phyloP scores from a whole-genome alignment of 1,139 yeast genomes.

The Hemisphaericaspora xylofermentans region DNA sequence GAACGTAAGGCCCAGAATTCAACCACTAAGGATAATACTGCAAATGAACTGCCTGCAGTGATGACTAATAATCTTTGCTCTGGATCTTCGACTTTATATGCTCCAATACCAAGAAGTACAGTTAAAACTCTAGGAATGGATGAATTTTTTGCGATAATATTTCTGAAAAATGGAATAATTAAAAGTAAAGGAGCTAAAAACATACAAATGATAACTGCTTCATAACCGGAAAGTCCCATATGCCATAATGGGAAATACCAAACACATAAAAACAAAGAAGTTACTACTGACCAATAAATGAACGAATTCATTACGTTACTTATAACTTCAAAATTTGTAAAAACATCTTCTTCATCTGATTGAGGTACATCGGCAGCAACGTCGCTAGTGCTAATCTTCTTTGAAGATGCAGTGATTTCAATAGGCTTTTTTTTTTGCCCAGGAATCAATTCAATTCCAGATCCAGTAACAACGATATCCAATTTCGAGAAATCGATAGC shows the following conservation, averaged over 20 bases:
- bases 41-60: slow-evolving; percentile 66
- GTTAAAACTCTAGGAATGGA: slow-evolving; percentile 53
- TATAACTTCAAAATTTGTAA: slow-evolving; percentile 40
- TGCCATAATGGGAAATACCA: slow-evolving; percentile 99
- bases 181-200: slow-evolving; percentile 61
- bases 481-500: slow-evolving; percentile 64
- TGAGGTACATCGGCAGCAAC: slow-evolving; percentile 2
- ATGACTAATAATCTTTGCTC: slow-evolving; percentile 63
- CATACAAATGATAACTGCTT: slow-evolving; percentile 59
- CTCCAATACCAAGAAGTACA: slow-evolving; percentile 70
- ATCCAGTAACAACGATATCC: slow-evolving; percentile 36
- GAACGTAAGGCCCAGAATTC: slow-evolving; percentile 48
- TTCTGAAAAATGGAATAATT: slow-evolving; percentile 50
- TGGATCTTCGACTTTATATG: slow-evolving; percentile 68
- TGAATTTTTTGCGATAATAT: slow-evolving; percentile 40
- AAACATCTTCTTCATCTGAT: slow-evolving; percentile 21
- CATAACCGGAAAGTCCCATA: slow-evolving; percentile 97
- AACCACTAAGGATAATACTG: slow-evolving; percentile 58
- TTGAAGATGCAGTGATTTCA: slow-evolving; percentile 16
- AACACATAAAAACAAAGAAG: slow-evolving; percentile 79
- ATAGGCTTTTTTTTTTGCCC: slow-evolving; percentile 26
- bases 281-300: slow-evolving; percentile 79
- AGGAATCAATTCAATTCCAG: slow-evolving; percentile 18
- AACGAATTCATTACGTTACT: slow-evolving; percentile 57
- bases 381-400: slow-evolving; percentile 6